Conservation (phyloP, 768 basidiomycete species). For the Trametes coccinea region DNA sequence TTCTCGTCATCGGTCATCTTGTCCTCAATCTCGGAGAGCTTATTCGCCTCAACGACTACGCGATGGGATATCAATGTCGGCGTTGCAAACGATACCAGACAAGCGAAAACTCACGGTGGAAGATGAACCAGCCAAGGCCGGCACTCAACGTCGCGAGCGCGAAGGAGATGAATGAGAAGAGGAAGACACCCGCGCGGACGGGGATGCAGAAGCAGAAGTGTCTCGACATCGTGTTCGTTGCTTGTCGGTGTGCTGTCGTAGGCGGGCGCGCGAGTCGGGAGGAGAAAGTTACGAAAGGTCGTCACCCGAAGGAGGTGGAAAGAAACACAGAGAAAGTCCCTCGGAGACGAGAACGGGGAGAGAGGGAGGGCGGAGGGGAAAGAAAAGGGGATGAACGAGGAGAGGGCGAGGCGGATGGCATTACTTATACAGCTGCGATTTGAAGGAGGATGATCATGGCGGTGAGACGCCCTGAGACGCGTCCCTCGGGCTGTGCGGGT, state of each 20-base stretch:
- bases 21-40: slow-evolving; percentile 4
- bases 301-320: slow-evolving; percentile 5
- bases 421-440: slow-evolving; percentile 3
- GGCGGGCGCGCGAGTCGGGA: neutral
- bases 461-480: slow-evolving; percentile 3
- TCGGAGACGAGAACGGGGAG: slow-evolving; percentile 7
- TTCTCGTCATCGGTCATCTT: neutral
- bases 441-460: slow-evolving; percentile 1
- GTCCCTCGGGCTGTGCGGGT: slow-evolving; percentile 12
- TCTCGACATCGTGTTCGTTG: slow-evolving; percentile 22
- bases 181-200: slow-evolving; percentile 32
- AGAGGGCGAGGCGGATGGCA: neutral
- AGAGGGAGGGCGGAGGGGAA: neutral
- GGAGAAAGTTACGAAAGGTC: slow-evolving; percentile 4
- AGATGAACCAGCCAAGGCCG: slow-evolving; percentile 19
- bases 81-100: neutral
- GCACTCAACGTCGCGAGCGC: slow-evolving; percentile 5
- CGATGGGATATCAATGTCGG: neutral
- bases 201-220: slow-evolving; percentile 35
- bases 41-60: slow-evolving; percentile 16
- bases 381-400: slow-evolving; percentile 2
- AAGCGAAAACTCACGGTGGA: slow-evolving; percentile 22
- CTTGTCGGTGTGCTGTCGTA: neutral
- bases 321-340: slow-evolving; percentile 2
- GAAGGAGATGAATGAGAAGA: slow-evolving; percentile 30